Evolutionary conservation across 73 alveolate species (phyloP), one percentile per base, ranked within the genome.

Genomic region (Symbiodinium natans): DNA sequence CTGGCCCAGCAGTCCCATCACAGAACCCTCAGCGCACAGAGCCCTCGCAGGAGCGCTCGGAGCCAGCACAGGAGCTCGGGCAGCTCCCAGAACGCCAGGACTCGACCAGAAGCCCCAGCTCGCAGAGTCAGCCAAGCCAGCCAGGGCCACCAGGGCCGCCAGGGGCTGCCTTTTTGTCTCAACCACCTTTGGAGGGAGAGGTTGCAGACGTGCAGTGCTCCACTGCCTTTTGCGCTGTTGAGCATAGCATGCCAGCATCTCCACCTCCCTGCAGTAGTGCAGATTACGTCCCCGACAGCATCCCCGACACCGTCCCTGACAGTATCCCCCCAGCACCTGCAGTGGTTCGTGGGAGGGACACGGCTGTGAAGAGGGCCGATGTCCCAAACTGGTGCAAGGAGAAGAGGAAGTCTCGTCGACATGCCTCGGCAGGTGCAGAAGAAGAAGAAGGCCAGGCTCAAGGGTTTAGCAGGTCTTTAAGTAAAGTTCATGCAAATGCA

Each of bases 331-430:
- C 29, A n/a, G 77, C 80, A 29, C 80, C 80, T 27, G 80, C 80
- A 63, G 27, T 0, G 80, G 46, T n/a, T 29, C 97, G 97, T 19
- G 97, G 97, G 13, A 13, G 97, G 52, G 97, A 90, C 80, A 85
- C 88, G 3, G 97, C 97, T 52, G 52, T 90, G 41, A 90, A 90
- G 88, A 39, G 97, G 54, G 97, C 97, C 1, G 97, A 90, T 21
- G 89, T 71, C 1, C 88, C 88, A 9, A 63, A 63, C 80, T 63
- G 80, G 46, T 83, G 59, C 56, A 38, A 80, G 40, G 73, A 31
- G 36, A 59, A 31, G 86, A 71, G 54, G 88, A 41, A 29, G 80
- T 42, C 88, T 31, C 97, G 88, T 13, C 87, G 88, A 31, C 75
- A 42, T 63, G 80, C 80, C 33, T 63, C 80, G 17, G 33, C 80